phyloP scores from a whole-genome alignment of 2,329 filamentous ascomycete species.

The Xylariaceae sp. region DNA sequence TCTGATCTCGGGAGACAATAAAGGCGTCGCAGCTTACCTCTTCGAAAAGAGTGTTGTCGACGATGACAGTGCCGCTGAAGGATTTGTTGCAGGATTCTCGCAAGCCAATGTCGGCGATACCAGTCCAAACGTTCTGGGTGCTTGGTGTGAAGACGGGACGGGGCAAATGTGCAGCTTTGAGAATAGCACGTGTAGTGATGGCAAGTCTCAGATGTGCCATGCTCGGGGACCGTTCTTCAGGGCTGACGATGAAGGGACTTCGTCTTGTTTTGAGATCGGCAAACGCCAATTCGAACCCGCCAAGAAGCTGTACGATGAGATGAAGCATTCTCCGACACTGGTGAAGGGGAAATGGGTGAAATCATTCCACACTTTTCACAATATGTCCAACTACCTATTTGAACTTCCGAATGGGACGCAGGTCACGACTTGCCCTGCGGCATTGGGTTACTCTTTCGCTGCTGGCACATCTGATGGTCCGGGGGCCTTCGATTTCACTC shows the following conservation, averaged over 20 bases:
- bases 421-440: slow-evolving; percentile 78
- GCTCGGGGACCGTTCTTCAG: slow-evolving; percentile 69
- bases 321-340: slow-evolving; percentile 46
- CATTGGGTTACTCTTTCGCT: slow-evolving; percentile 88
- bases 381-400: slow-evolving; percentile 77
- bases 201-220: slow-evolving; percentile 68
- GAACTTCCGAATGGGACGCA: slow-evolving; percentile 67
- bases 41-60: slow-evolving; percentile 68
- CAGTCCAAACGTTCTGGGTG: slow-evolving; percentile 81
- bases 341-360: slow-evolving; percentile 67
- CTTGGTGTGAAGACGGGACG: slow-evolving; percentile 84
- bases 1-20: slow-evolving; percentile 90
- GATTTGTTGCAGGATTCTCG: slow-evolving; percentile 87
- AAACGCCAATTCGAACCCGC: slow-evolving; percentile 61
- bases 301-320: slow-evolving; percentile 47
- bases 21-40: slow-evolving; percentile 84
- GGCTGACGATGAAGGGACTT: slow-evolving; percentile 66
- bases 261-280: slow-evolving; percentile 75
- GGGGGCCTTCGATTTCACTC: slow-evolving; percentile 89
- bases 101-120: slow-evolving; percentile 92
- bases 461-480: slow-evolving; percentile 91
- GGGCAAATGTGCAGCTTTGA: slow-evolving; percentile 69
- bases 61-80: slow-evolving; percentile 55
- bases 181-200: slow-evolving; percentile 78
- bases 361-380: slow-evolving; percentile 80